Base-by-base conservation (phyloP, 1,139 yeast genomes). In the Geotrichum candidum region DNA sequence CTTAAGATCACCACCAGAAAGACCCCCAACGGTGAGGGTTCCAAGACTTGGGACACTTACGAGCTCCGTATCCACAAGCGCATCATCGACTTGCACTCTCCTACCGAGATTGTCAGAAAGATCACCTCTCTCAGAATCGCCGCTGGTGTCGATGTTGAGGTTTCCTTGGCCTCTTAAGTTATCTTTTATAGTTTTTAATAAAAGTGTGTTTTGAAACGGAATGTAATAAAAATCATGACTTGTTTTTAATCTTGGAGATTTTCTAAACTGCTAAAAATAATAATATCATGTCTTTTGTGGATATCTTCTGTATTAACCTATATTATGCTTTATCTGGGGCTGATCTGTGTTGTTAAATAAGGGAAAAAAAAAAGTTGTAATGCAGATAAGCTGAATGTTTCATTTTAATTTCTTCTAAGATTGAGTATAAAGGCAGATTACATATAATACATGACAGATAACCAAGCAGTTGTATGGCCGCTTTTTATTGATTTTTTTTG, bases 1-100 rank as follows among this genome's bases (percentile, higher is more conserved):
- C 89, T 95, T 79, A 91, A 89, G 83, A 86, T 95, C 84, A 86
- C 96, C 84, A 94, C 99, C 89, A 92, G 99, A 90, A 95, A 95
- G 91, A 88, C 99, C 78, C 99, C 99, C 77, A 95, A 95, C 82
- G 99, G 99, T 92, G 98, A 95, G 86, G 99, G 99, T 92, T 94
- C 99, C 76, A 94, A 95, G 92, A 95, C 99, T 76, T 95, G 97
- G 97, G 99, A 95, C 81, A 84, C 96, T 76, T 95, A 87, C 82
- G 99, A 95, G 86, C 90, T 95, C 96, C 91, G 98, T 88, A 91
- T 95, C 85, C 99, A 95, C 97, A 95, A 95, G 95, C 92, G 99
- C 84, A 88, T 90, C 81, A 90, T 94, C 77, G 97, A 94, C 85
- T 86, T 95, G 81, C 95, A 90, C 84, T 96, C 99, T 73, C 97